Base-by-base conservation (phyloP, 169 alveolate genomes). In the Plasmodium coatneyi region DNA sequence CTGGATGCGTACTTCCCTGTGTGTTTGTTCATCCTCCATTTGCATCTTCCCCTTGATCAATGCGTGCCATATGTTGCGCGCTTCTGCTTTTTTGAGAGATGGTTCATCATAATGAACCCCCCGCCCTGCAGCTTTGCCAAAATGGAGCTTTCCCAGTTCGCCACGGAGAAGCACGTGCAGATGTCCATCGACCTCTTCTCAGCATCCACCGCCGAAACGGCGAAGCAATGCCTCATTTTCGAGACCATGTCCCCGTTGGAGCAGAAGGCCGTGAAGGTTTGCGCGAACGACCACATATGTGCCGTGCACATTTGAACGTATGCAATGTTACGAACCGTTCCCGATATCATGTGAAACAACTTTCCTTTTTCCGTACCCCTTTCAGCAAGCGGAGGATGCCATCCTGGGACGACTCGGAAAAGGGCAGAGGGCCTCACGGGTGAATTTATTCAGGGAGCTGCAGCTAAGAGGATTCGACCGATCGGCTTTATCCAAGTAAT, bases 191-290 rank as follows among this genome's bases (percentile, higher is more conserved):
- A 97, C 87, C 94, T 97, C 56, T 97, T 97, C 95, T 96, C 97
- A 22, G 98, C 96, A 2, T 97, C 99, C 79, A 97, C 99, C 25
- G 98, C 98, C 6, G 99, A 97, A 92, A 95, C 99, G 6, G 97
- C 97, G 84, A 97, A 96, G 83, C 97, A 96, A 82, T 84, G 97
- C 54, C 94, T 97, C 66, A 84, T 96, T 30, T 78, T 96, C 56
- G 98, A 97, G 92, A 87, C 95, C 19, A 89, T 97, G 93, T 95
- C 98, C 14, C 97, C 97, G 7, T 92, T 95, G 54, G 98, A 97
- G 79, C 98, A 97, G 84, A 92, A 92, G 22, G 95, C 95, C 60
- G 97, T 97, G 82, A 97, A 93, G 95, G 97, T 95, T 71, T 39
- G 14, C 56, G 70, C 71, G 14, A 39, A 7, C 36, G 66, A 76